Evolutionary conservation across 192 early-diverging fungal genomes (phyloP).

Genomic region (Ambispora gerdemannii): DNA sequence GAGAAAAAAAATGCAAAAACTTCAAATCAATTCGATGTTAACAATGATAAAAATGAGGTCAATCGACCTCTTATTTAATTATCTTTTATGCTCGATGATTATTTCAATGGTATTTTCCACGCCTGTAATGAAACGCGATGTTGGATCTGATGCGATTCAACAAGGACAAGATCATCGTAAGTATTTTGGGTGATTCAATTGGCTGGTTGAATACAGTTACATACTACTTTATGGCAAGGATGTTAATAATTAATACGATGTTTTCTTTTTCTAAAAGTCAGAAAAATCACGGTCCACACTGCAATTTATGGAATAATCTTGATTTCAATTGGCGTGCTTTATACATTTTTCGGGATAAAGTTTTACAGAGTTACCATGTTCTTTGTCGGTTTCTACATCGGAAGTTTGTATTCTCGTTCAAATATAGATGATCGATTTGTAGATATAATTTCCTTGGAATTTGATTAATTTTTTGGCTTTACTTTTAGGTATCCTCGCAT

Average conservation of each 20-base stretch:
- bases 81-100: too few relatives aligned
- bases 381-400: slow-evolving; percentile 72
- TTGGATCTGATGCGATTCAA: too few relatives aligned
- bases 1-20: too few relatives aligned
- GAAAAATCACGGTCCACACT: slow-evolving; percentile 33
- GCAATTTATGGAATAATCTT: slow-evolving; percentile 57
- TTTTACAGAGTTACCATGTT: slow-evolving; percentile 69
- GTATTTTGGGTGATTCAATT: too few relatives aligned
- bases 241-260: not conserved
- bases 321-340: slow-evolving; percentile 62
- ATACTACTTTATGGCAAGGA: too few relatives aligned
- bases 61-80: too few relatives aligned
- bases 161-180: too few relatives aligned
- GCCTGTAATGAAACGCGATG: too few relatives aligned
- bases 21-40: too few relatives aligned
- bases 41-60: too few relatives aligned
- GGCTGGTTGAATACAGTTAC: too few relatives aligned
- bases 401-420: slow-evolving; percentile 42
- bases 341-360: slow-evolving; percentile 66
- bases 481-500: slow-evolving; percentile 41
- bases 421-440: not conserved
- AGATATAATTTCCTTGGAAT: not conserved
- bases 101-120: too few relatives aligned
- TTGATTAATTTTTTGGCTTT: slow-evolving; percentile 1
- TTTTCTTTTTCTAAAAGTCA: not conserved